phyloP scores from a whole-genome alignment of 208 protist genomes.

The Crithidia fasciculata region DNA sequence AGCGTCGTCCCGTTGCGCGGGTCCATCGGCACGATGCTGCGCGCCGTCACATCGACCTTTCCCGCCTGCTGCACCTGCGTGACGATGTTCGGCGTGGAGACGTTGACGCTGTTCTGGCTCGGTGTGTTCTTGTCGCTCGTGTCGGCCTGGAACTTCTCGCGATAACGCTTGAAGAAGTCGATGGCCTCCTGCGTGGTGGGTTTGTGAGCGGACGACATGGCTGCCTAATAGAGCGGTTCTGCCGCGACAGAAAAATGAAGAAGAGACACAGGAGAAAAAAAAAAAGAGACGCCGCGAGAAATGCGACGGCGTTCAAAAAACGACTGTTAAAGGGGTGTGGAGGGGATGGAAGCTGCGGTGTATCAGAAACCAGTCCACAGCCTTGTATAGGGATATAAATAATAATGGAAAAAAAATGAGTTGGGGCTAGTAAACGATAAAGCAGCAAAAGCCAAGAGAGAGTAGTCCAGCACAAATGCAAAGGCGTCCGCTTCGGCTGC shows the following conservation, averaged over 20 bases:
- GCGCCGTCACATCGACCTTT: constrained; percentile 5
- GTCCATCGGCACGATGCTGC: constrained; percentile 46
- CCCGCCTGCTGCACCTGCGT: constrained; percentile 28
- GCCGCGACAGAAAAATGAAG: neutral
- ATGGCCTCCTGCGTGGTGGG: constrained; percentile 39
- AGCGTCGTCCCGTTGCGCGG: constrained; percentile 34
- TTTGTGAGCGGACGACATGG: constrained; percentile 24
- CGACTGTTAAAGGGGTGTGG: no score
- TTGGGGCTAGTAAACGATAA: no score
- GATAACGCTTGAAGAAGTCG: constrained; percentile 37
- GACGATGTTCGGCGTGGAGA: constrained; percentile 28
- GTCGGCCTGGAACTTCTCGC: constrained; percentile 20
- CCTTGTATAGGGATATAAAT: no score
- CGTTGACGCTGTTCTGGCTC: constrained; percentile 32
- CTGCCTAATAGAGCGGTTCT: neutral
- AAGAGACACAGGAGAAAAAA: neutral
- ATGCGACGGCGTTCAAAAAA: no score
- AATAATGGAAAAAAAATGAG: no score
- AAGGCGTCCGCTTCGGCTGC: no score
- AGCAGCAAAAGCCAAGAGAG: no score
- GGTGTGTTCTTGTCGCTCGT: constrained; percentile 18
- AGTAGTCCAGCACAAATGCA: no score
- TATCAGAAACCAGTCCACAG: no score
- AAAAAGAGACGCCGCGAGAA: neutral
- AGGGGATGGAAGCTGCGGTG: no score